Conservation (phyloP, 495 filamentous ascomycete genomes). For the Podospora didyma region DNA sequence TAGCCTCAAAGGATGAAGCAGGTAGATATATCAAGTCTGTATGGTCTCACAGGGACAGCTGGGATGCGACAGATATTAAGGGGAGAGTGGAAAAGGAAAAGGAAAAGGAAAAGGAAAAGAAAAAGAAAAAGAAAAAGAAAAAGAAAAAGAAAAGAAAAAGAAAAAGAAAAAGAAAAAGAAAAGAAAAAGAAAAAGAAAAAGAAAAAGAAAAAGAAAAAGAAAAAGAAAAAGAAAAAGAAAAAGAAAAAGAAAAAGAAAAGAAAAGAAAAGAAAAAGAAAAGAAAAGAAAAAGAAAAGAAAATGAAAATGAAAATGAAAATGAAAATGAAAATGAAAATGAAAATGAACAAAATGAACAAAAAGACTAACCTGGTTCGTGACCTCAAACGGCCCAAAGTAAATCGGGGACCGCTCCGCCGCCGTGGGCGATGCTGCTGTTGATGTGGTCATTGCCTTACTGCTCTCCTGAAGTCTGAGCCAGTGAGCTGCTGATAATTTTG, state of each 20-base stretch:
- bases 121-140: background rate
- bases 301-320: too few relatives aligned
- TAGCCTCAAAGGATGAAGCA: too few relatives aligned
- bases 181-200: background rate
- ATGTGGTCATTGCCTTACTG: background rate
- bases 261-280: too few relatives aligned
- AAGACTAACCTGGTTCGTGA: conserved; percentile 55
- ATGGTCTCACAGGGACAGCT: too few relatives aligned
- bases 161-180: background rate
- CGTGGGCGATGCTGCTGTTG: background rate
- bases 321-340: too few relatives aligned
- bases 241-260: too few relatives aligned
- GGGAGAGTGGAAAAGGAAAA: background rate
- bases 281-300: too few relatives aligned
- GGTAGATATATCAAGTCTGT: too few relatives aligned
- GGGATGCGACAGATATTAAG: background rate
- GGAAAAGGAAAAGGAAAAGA: background rate
- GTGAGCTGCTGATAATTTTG: too few relatives aligned
- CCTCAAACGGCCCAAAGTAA: conserved; percentile 61
- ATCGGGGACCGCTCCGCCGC: conserved; percentile 21
- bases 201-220: background rate
- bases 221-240: too few relatives aligned
- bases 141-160: background rate
- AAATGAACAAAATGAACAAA: too few relatives aligned
- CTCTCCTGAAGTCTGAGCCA: background rate